These are phyloP conservation scores for Trichophyton rubrum DNA, from an alignment of 2,329 filamentous ascomycete genomes.

Conservation along the genomic window DNA sequence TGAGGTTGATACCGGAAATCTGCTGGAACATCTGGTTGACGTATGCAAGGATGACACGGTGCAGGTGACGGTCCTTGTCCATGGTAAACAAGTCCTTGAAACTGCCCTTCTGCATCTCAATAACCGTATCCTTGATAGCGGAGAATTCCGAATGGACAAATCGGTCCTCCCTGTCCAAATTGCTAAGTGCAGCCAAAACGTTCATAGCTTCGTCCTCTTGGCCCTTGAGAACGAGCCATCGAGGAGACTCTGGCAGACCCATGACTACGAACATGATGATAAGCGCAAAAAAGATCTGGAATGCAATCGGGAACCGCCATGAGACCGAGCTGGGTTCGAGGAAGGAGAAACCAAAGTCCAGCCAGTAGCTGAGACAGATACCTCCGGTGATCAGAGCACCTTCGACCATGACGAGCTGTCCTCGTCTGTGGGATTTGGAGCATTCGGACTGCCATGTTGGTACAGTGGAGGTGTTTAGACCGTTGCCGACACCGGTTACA, in stretches of 20 bases:
- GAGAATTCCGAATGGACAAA: slow-evolving; percentile 37
- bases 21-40: slow-evolving; percentile 47
- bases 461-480: slow-evolving; percentile 41
- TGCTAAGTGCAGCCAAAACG: slow-evolving; percentile 36
- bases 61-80: slow-evolving; percentile 44
- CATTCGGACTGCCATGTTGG: slow-evolving; percentile 43
- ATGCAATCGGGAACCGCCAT: slow-evolving; percentile 46
- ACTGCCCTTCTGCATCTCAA: slow-evolving; percentile 39
- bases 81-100: slow-evolving; percentile 49
- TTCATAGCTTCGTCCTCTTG: slow-evolving; percentile 40
- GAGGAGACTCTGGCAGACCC: slow-evolving; percentile 44
- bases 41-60: slow-evolving; percentile 44
- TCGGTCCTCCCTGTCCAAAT: slow-evolving; percentile 35
- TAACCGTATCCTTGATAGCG: slow-evolving; percentile 42
- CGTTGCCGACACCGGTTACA: slow-evolving; percentile 42
- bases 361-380: slow-evolving; percentile 40
- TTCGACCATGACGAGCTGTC: slow-evolving; percentile 43
- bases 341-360: slow-evolving; percentile 42
- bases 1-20: slow-evolving; percentile 34
- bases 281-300: slow-evolving; percentile 45
- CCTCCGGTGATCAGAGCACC: slow-evolving; percentile 41
- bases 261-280: slow-evolving; percentile 39
- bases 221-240: slow-evolving; percentile 47
- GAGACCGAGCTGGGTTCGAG: slow-evolving; percentile 36
- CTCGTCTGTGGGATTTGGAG: slow-evolving; percentile 39